Conservation (phyloP, 1,284 basidiomycete genomes). For the Cutaneotrichosporon dermatis region DNA sequence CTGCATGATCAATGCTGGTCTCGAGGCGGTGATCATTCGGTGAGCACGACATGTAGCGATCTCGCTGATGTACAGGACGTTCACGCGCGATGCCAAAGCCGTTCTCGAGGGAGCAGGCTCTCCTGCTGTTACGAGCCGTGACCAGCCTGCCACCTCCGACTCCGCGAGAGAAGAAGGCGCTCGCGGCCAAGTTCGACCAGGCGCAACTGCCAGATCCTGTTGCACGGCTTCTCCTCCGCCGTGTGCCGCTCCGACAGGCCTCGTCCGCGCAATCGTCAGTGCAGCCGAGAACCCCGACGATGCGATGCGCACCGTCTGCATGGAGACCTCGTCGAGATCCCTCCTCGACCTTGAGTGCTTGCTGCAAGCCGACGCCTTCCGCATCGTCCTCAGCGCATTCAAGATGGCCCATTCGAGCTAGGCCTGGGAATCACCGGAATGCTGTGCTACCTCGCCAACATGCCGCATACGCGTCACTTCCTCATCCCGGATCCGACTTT, state of each 20-base stretch:
- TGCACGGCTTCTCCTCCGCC: conserved; percentile 16
- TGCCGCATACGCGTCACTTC: conserved; percentile 73
- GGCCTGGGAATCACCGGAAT: conserved; percentile 76
- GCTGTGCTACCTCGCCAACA: conserved; percentile 80
- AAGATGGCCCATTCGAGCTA: conserved; percentile 87
- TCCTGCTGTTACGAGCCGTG: conserved; percentile 80
- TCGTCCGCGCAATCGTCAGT: conserved; percentile 84
- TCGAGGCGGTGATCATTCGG: conserved; percentile 89
- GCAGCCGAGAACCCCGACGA: conserved; percentile 91
- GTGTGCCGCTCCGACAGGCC: conserved; percentile 54
- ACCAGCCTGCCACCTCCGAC: conserved; percentile 51
- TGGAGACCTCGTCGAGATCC: conserved; percentile 89
- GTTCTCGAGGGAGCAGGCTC: conserved; percentile 84
- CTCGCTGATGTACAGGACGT: conserved; percentile 55
- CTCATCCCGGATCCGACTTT: conserved; percentile 80
- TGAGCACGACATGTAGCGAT: conserved; percentile 33
- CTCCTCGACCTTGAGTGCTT: conserved; percentile 82
- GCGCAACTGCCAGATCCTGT: conserved; percentile 8
- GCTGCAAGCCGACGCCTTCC: conserved; percentile 73
- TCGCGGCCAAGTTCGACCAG: background rate
- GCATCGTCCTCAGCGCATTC: conserved; percentile 79
- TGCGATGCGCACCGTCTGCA: conserved; percentile 72
- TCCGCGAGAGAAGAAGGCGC: background rate
- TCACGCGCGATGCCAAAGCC: conserved; percentile 74
- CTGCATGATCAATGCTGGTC: conserved; percentile 46